Evolutionary conservation across 208 protist species (phyloP).

Genomic region (Wallacemonas sp.): DNA sequence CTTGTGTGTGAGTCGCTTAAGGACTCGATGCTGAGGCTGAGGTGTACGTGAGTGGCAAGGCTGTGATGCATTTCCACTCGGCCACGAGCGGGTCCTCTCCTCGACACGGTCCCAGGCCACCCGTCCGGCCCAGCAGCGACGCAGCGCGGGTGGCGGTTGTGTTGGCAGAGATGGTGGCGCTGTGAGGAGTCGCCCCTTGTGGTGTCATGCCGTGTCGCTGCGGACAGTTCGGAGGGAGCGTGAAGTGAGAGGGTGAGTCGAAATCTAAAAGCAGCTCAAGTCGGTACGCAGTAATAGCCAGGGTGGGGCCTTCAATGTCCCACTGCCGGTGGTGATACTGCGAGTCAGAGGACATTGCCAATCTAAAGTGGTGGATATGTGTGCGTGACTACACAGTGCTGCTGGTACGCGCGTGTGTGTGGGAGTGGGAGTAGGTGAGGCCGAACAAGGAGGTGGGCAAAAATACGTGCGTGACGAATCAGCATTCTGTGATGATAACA

Average conservation of each 20-base stretch:
- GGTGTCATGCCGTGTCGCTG: slow-evolving; percentile 38
- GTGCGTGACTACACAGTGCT: too few relatives aligned
- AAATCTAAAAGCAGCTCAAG: slow-evolving; percentile 80
- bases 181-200: slow-evolving; percentile 14
- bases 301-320: slow-evolving; percentile 69
- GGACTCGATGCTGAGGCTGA: too few relatives aligned
- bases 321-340: slow-evolving; percentile 66
- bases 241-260: slow-evolving; percentile 60
- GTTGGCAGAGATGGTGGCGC: slow-evolving; percentile 20
- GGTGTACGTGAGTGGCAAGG: neutral
- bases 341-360: slow-evolving; percentile 60
- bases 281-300: slow-evolving; percentile 46
- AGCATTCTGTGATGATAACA: too few relatives aligned
- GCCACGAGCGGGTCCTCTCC: slow-evolving; percentile 46
- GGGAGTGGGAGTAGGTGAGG: neutral
- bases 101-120: slow-evolving; percentile 18
- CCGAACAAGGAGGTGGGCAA: neutral
- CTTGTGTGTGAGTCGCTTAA: slow-evolving; percentile 1
- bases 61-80: slow-evolving; percentile 26
- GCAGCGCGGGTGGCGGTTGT: slow-evolving; percentile 13
- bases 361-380: neutral
- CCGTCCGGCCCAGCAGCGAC: neutral
- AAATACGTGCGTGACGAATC: slow-evolving; percentile 6
- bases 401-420: slow-evolving; percentile 14
- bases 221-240: slow-evolving; percentile 51